Conservation (phyloP, 805 yeast genomes). For the Cyberlindnera meyerae region DNA sequence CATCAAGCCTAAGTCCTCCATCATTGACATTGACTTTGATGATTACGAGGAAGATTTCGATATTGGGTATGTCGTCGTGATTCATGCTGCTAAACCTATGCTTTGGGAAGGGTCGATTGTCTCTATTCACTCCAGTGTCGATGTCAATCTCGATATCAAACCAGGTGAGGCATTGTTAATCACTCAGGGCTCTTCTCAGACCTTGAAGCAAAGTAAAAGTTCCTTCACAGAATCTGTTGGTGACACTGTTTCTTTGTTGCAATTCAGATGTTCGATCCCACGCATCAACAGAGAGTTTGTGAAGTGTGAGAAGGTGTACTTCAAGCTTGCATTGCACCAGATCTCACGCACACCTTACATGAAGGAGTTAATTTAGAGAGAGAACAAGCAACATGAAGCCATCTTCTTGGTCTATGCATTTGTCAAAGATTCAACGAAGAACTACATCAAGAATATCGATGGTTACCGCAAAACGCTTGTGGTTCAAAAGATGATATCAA, state of each 20-base stretch:
- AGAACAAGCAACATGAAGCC: slow-evolving; percentile 67
- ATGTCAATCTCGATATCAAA: slow-evolving; percentile 44
- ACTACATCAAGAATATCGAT: slow-evolving; percentile 61
- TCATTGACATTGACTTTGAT: slow-evolving; percentile 18
- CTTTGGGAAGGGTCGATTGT: slow-evolving; percentile 85
- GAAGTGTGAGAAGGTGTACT: slow-evolving; percentile 60
- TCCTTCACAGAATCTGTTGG: slow-evolving; percentile 54
- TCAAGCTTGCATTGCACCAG: slow-evolving; percentile 59
- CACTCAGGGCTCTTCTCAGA: slow-evolving; percentile 61
- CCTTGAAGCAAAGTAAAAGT: slow-evolving; percentile 51
- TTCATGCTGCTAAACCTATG: slow-evolving; percentile 79
- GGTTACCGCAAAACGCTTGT: slow-evolving; percentile 61
- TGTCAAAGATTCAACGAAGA: slow-evolving; percentile 76
- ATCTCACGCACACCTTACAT: slow-evolving; percentile 52
- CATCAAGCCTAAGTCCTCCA: slow-evolving; percentile 23
- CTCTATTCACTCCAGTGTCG: slow-evolving; percentile 40
- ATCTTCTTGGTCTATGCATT: slow-evolving; percentile 71
- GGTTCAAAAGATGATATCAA: slow-evolving; percentile 63
- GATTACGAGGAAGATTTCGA: slow-evolving; percentile 28
- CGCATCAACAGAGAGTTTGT: slow-evolving; percentile 70
- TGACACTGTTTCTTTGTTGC: slow-evolving; percentile 50
- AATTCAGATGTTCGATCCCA: slow-evolving; percentile 64
- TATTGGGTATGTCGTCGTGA: slow-evolving; percentile 59
- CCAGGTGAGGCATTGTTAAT: slow-evolving; percentile 65
- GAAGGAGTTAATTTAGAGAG: slow-evolving; percentile 49